These are phyloP conservation scores for Zopfia rhizophila DNA, from an alignment of 2,329 filamentous ascomycete species.

Conservation along the genomic window DNA sequence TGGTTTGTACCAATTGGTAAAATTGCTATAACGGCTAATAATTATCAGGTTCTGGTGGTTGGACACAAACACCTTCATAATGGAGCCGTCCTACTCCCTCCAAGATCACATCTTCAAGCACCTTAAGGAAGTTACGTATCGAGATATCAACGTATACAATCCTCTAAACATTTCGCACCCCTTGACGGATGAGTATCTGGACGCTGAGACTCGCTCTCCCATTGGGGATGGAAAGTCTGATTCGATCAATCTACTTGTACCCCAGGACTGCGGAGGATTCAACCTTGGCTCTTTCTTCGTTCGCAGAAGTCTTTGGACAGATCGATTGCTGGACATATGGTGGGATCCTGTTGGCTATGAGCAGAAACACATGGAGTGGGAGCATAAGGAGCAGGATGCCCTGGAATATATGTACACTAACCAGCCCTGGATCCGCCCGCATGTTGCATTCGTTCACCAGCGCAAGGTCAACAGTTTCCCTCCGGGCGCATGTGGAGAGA, in stretches of 20 bases:
- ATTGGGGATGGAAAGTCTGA: conserved; percentile 79
- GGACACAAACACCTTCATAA: conserved; percentile 96
- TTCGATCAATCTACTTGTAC: conserved; percentile 87
- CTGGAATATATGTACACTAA: conserved; percentile 90
- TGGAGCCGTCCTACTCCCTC: conserved; percentile 92
- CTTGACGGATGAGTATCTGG: conserved; percentile 77
- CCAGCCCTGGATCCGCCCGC: conserved; percentile 91
- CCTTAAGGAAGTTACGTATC: conserved; percentile 79
- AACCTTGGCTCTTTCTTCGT: conserved; percentile 97
- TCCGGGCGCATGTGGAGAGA: conserved; percentile 84
- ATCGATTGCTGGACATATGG: conserved; percentile 93
- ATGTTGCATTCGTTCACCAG: conserved; percentile 89
- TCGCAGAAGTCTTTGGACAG: conserved; percentile 85
- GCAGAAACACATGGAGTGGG: conserved; percentile 99
- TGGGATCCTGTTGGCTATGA: conserved; percentile 99
- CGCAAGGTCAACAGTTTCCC: conserved; percentile 96
- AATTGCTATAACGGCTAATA: conserved; percentile 37
- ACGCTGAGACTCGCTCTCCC: conserved; percentile 75
- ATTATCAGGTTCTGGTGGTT: conserved; percentile 97
- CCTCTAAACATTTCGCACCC: conserved; percentile 94
- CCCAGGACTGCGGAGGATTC: conserved; percentile 95
- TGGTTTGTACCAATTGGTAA: conserved; percentile 70
- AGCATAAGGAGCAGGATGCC: conserved; percentile 97
- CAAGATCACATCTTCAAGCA: conserved; percentile 90
- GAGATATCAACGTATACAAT: conserved; percentile 97